A percentile compares a stretch with the other conserved stretches of the same genome.
Conservation (phyloP, 2,329 filamentous ascomycete genomes). For the Nemania abortiva region DNA sequence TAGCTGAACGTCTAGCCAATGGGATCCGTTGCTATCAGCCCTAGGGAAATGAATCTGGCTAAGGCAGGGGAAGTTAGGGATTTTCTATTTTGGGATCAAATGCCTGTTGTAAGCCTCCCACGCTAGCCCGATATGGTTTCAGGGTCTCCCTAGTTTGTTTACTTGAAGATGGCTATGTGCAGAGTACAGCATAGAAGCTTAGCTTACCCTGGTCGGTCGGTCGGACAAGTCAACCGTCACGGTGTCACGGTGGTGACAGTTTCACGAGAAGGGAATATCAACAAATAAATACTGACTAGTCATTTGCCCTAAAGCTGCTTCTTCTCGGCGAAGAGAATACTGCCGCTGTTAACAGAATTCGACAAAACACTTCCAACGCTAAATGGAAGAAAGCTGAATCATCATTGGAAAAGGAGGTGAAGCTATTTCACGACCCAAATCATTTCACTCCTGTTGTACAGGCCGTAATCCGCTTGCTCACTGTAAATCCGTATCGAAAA, state of each 20-base stretch:
- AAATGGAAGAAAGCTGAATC: not conserved
- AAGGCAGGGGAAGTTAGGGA: not conserved
- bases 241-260: not conserved
- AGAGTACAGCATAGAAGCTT: not conserved
- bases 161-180: not conserved
- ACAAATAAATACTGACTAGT: constrained; percentile 13
- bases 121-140: not conserved
- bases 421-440: not conserved
- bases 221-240: not conserved
- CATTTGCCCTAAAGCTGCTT: constrained; percentile 12
- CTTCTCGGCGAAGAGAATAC: not conserved
- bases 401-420: not conserved
- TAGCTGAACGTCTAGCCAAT: not conserved
- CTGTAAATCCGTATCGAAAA: constrained; percentile 2
- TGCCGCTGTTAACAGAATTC: not conserved
- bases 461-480: constrained; percentile 11
- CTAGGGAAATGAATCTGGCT: constrained; percentile 4
- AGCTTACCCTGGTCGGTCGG: not conserved
- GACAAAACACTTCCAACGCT: not conserved
- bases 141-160: not conserved
- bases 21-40: constrained; percentile 2
- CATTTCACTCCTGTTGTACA: constrained; percentile 7
- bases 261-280: not conserved
- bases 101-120: not conserved
- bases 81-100: not conserved